Evolutionary conservation across 2,329 filamentous ascomycete species (phyloP).

Genomic region (Stagonosporopsis rhizophila): DNA sequence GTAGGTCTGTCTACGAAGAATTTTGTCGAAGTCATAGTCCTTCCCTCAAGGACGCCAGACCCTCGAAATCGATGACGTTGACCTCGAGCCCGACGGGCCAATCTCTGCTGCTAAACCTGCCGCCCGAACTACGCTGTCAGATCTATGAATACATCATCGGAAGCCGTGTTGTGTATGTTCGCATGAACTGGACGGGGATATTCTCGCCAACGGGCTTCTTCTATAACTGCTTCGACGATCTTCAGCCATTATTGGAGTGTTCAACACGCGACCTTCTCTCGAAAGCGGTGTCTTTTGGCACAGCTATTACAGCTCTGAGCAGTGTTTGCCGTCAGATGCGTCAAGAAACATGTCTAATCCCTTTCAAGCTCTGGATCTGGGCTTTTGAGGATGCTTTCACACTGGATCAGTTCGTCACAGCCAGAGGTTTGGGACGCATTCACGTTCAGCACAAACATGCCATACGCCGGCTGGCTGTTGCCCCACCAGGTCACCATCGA

Average conservation of each 20-base stretch:
- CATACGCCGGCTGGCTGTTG: constrained; percentile 19
- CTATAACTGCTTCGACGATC: constrained; percentile 17
- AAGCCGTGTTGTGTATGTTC: constrained; percentile 14
- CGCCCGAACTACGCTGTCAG: constrained; percentile 22
- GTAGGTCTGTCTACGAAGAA: not conserved
- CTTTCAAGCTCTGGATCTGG: constrained; percentile 17
- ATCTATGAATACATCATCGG: constrained; percentile 25
- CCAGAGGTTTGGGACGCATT: constrained; percentile 8
- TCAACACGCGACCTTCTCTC: constrained; percentile 1
- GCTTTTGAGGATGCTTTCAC: constrained; percentile 22
- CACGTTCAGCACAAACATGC: constrained; percentile 10
- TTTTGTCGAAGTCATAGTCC: not conserved
- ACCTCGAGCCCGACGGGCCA: not conserved
- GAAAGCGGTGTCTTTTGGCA: constrained; percentile 10
- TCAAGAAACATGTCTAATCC: constrained; percentile 12
- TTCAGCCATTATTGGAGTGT: constrained; percentile 9
- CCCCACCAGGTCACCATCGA: constrained; percentile 17
- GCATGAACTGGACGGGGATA: constrained; percentile 17
- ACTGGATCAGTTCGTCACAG: constrained; percentile 23
- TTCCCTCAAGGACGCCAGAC: not conserved
- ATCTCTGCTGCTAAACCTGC: constrained; percentile 16
- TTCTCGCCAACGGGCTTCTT: constrained; percentile 16
- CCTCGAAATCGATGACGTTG: not conserved
- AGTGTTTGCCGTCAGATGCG: constrained; percentile 15
- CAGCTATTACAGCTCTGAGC: not conserved